phyloP scores from a whole-genome alignment of 2,329 filamentous ascomycete genomes.

The Cytospora schulzeri region DNA sequence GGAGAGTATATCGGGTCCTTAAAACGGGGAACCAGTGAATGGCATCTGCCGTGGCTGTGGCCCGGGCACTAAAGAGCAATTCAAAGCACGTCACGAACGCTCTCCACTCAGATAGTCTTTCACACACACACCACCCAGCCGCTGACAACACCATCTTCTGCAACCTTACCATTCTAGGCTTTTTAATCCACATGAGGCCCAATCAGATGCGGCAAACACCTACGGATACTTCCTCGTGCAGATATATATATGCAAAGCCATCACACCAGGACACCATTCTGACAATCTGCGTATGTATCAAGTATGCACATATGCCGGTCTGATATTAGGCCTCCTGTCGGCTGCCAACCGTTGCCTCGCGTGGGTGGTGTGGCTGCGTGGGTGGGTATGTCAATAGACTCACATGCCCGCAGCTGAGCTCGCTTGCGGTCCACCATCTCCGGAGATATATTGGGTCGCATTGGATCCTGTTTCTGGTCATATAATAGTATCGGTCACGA shows the following conservation, averaged over 20 bases:
- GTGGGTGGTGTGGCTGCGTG: neutral
- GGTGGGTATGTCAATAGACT: neutral
- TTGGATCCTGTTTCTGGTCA: neutral
- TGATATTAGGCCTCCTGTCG: neutral
- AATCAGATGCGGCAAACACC: constrained; percentile 12
- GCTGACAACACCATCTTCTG: neutral
- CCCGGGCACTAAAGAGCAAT: neutral
- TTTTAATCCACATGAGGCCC: constrained; percentile 12
- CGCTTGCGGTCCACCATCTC: neutral
- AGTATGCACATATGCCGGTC: constrained; percentile 11
- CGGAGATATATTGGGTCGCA: neutral
- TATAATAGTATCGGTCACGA: constrained; percentile 17
- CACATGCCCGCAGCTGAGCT: neutral
- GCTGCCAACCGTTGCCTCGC: neutral
- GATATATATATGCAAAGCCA: constrained; percentile 1
- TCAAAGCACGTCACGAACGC: constrained; percentile 1
- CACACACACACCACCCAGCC: neutral
- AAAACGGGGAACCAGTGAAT: neutral
- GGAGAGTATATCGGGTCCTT: neutral
- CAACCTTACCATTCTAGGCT: neutral
- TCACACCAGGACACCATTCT: neutral
- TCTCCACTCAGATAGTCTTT: constrained; percentile 13
- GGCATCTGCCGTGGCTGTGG: neutral
- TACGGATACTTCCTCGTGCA: constrained; percentile 8
- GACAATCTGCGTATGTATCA: neutral